Conservation (phyloP, 2,329 filamentous ascomycete species). For the Calonectria pteridis region DNA sequence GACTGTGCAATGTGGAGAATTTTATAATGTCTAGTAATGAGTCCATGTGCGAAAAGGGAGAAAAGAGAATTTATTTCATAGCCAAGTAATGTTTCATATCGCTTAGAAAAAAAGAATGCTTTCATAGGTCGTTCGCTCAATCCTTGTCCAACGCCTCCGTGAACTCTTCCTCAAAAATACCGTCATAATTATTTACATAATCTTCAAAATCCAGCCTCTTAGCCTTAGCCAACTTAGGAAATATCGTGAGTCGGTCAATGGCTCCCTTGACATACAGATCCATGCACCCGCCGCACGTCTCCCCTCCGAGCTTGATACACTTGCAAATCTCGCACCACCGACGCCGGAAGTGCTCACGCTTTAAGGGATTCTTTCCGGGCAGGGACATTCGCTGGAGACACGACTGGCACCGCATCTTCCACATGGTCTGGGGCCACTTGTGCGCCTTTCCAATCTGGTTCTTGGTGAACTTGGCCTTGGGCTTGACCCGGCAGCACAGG, state of each 20-base stretch:
- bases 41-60: background rate
- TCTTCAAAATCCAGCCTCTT: background rate
- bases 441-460: background rate
- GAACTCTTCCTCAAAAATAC: conserved; percentile 8
- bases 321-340: conserved; percentile 31
- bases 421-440: conserved; percentile 9
- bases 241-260: conserved; percentile 17
- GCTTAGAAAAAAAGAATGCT: background rate
- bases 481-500: conserved; percentile 26
- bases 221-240: background rate
- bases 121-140: background rate
- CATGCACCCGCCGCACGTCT: conserved; percentile 30
- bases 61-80: background rate
- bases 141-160: background rate
- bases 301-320: conserved; percentile 26
- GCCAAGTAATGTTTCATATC: background rate
- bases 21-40: background rate
- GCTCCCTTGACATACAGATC: conserved; percentile 31
- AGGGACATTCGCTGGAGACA: conserved; percentile 26
- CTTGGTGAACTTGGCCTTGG: conserved; percentile 17
- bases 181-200: conserved; percentile 20
- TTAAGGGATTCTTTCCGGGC: background rate
- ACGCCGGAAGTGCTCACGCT: conserved; percentile 26
- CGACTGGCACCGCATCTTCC: conserved; percentile 32
- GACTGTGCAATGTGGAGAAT: background rate